Base-by-base conservation (phyloP, 352 stramenopile species). In the Elongisporangium undulatum region DNA sequence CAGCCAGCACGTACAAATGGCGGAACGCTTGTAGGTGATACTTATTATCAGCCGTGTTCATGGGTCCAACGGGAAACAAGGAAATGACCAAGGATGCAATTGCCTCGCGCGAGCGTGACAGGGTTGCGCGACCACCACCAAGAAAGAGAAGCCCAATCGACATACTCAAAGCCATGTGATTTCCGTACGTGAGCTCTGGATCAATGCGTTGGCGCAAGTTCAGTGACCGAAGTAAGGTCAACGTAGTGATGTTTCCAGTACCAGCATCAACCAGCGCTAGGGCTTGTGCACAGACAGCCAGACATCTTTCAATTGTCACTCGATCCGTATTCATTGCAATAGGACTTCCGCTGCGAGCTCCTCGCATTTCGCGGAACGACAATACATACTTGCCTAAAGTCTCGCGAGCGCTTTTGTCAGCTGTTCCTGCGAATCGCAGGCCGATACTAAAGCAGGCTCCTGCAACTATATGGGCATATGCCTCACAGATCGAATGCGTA, bases 121-220 rank as follows among this genome's bases (percentile, higher is more conserved):
- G 69, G 0, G 96, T 98, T 16, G 82, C 88, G 55, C 90, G 93
- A 0, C 97, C 97, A 39, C 95, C 95, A 23, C 96, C 96, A 4
- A 99, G 62, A 60, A 99, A 99, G 7, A 99, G 76, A 54, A 99
- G 72, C 0, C 97, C 97, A 24, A 99, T 98, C 21, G 96, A 89
- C 72, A 96, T 92, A 48, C 84, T 94, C 51, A 97, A 82, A 15
- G 89, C 82, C 93, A 99, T 98, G 74, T 99, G 96, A 38, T 93
- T 97, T 8, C 97, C 97, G 59, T 98, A 99, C 12, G 85, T 95
- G 38, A 98, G 86, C 53, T 90, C 81, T 3, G 69, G 59, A 48
- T 95, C 84, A 4, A 89, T 77, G n/a, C 80, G 80, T 63, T 93
- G 85, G 2, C 85, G 77, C 51, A 95, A 54, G 24, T 87, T 91